Evolutionary conservation across 768 basidiomycete genomes (phyloP).

Genomic region (Pulveroboletus sp.): DNA sequence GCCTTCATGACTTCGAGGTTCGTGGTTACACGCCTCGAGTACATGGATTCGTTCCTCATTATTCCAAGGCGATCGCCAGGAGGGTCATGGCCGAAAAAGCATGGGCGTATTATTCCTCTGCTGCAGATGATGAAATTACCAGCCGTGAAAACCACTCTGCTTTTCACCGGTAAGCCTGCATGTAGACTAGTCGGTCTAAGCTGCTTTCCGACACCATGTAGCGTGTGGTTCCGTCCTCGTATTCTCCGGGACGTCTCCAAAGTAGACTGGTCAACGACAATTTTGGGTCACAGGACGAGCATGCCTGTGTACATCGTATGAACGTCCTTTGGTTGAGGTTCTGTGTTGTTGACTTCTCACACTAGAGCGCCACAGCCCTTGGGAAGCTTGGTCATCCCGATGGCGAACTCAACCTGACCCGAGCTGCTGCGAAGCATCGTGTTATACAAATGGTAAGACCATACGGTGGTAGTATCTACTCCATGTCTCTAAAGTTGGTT

Average conservation of each 20-base stretch:
- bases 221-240: slow-evolving; percentile 88
- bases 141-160: slow-evolving; percentile 85
- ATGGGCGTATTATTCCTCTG: slow-evolving; percentile 97
- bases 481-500: background rate
- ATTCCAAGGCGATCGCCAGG: slow-evolving; percentile 71
- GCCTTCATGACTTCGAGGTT: slow-evolving; percentile 93
- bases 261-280: slow-evolving; percentile 82
- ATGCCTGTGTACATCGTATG: slow-evolving; percentile 82
- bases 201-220: slow-evolving; percentile 18
- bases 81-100: slow-evolving; percentile 79
- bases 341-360: slow-evolving; percentile 5
- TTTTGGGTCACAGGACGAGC: slow-evolving; percentile 68
- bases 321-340: background rate
- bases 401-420: slow-evolving; percentile 87
- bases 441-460: slow-evolving; percentile 65
- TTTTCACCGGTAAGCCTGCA: slow-evolving; percentile 64
- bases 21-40: slow-evolving; percentile 1
- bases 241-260: slow-evolving; percentile 77
- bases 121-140: slow-evolving; percentile 93
- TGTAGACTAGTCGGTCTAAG: background rate
- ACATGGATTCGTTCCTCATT: slow-evolving; percentile 6
- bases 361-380: slow-evolving; percentile 74
- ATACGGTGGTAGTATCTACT: background rate
- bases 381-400: slow-evolving; percentile 96
- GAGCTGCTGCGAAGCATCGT: slow-evolving; percentile 77